A percentile compares a stretch with the other conserved stretches of the same genome.
Evolutionary conservation across 257 asterid genomes (phyloP).

Genomic region (Verbascum thapsus): DNA sequence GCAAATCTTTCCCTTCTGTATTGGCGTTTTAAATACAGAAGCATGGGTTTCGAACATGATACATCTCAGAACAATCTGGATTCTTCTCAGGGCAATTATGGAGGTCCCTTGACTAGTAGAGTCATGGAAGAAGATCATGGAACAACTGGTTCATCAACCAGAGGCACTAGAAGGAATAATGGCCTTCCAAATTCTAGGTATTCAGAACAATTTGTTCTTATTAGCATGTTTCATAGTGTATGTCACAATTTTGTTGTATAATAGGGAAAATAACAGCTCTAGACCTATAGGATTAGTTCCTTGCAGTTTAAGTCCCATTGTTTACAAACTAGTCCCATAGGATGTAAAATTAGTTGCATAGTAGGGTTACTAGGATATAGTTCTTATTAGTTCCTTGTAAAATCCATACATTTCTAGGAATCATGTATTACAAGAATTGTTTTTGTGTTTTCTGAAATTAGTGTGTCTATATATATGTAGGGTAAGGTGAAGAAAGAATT

Average conservation of each 20-base stretch:
- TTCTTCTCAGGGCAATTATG: constrained; percentile 45
- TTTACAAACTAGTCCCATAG: too few relatives aligned
- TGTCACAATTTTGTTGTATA: background rate
- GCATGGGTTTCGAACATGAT: constrained; percentile 68
- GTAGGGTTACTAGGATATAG: too few relatives aligned
- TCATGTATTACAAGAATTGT: too few relatives aligned
- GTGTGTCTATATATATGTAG: too few relatives aligned
- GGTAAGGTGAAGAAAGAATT: too few relatives aligned
- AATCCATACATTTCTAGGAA: too few relatives aligned
- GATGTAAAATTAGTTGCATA: too few relatives aligned
- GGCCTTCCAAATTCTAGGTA: constrained; percentile 66
- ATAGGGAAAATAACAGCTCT: too few relatives aligned
- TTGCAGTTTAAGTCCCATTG: too few relatives aligned
- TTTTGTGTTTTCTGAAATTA: too few relatives aligned
- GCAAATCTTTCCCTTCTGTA: constrained; percentile 82
- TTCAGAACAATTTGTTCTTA: constrained; percentile 10
- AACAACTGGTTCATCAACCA: constrained; percentile 44
- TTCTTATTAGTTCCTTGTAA: too few relatives aligned
- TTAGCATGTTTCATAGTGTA: constrained; percentile 2
- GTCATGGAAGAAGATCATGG: constrained; percentile 56
- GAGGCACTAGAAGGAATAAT: constrained; percentile 45
- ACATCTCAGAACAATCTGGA: constrained; percentile 53
- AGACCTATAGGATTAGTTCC: too few relatives aligned
- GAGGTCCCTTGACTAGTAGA: constrained; percentile 50
- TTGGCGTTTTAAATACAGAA: constrained; percentile 82